A percentile compares a stretch with the other conserved stretches of the same genome.
phyloP scores from a whole-genome alignment of 805 yeast species.

The Jamesozyma lodderae region DNA sequence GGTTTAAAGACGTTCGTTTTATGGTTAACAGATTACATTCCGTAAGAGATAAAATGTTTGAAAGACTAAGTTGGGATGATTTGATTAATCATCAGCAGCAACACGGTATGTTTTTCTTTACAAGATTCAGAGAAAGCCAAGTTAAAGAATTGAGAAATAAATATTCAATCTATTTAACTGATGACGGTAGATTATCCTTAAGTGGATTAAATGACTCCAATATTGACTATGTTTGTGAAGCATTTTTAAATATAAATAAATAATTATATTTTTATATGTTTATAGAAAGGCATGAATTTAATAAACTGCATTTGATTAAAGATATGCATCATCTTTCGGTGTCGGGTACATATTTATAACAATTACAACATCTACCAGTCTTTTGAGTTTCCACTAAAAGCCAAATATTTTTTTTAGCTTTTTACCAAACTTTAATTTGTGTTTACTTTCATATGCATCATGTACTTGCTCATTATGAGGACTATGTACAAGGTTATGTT shows the following conservation, averaged over 20 bases:
- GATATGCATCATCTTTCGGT: too few species aligned
- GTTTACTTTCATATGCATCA: too few species aligned
- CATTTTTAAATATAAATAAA: constrained; percentile 7
- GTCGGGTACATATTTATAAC: too few species aligned
- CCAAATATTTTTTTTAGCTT: too few species aligned
- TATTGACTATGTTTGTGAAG: constrained; percentile 45
- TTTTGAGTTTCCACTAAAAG: too few species aligned
- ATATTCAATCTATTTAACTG: constrained; percentile 74
- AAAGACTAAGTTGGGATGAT: constrained; percentile 74
- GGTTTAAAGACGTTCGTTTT: constrained; percentile 71
- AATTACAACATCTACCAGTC: too few species aligned
- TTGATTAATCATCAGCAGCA: constrained; percentile 50
- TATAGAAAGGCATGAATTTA: too few species aligned
- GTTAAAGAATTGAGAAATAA: constrained; percentile 61
- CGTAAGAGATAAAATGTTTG: constrained; percentile 59
- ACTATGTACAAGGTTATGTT: too few species aligned
- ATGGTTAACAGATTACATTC: constrained; percentile 73
- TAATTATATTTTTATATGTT: neutral
- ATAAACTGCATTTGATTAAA: too few species aligned
- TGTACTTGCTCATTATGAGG: too few species aligned
- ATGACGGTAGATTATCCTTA: constrained; percentile 85
- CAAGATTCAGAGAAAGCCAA: constrained; percentile 68
- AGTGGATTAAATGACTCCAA: constrained; percentile 79
- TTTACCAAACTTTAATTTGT: too few species aligned
- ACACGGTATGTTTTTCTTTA: constrained; percentile 94